These are phyloP conservation scores for Gloeophyllum trabeum DNA, from an alignment of 768 basidiomycete genomes.

Conservation along the genomic window DNA sequence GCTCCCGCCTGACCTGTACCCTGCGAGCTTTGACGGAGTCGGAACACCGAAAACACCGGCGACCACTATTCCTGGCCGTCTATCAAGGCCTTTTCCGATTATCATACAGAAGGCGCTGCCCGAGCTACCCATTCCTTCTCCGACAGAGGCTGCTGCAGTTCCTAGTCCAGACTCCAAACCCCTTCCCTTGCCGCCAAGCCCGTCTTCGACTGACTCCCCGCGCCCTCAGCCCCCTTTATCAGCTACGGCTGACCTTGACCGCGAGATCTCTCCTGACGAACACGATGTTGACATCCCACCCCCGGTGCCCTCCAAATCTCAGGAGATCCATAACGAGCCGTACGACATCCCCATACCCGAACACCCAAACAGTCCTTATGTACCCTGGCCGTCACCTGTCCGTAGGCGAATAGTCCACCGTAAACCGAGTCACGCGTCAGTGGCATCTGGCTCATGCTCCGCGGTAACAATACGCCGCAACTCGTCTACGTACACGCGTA, in stretches of 20 bases:
- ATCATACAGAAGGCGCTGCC: too few relatives aligned
- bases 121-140: too few relatives aligned
- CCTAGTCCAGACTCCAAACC: neutral
- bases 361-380: slow-evolving; percentile 24
- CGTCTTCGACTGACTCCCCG: neutral
- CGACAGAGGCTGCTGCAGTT: too few relatives aligned
- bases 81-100: too few relatives aligned
- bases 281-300: neutral
- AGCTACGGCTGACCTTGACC: neutral
- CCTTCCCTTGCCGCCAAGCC: neutral
- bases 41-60: too few relatives aligned
- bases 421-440: neutral
- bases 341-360: neutral
- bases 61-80: too few relatives aligned
- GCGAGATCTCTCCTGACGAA: neutral
- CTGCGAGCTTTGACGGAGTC: too few relatives aligned
- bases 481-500: slow-evolving; percentile 23
- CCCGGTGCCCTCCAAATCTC: neutral
- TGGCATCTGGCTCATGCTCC: neutral
- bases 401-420: slow-evolving; percentile 26
- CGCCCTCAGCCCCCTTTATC: neutral
- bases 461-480: slow-evolving; percentile 2
- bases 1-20: too few relatives aligned
- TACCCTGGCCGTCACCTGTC: slow-evolving; percentile 33
- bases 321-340: neutral